A percentile compares a stretch with the other conserved stretches of the same genome.
These are phyloP conservation scores for Oropetium thomaeum DNA, from an alignment of 176 grass and related monocot genomes.

Conservation along the genomic window DNA sequence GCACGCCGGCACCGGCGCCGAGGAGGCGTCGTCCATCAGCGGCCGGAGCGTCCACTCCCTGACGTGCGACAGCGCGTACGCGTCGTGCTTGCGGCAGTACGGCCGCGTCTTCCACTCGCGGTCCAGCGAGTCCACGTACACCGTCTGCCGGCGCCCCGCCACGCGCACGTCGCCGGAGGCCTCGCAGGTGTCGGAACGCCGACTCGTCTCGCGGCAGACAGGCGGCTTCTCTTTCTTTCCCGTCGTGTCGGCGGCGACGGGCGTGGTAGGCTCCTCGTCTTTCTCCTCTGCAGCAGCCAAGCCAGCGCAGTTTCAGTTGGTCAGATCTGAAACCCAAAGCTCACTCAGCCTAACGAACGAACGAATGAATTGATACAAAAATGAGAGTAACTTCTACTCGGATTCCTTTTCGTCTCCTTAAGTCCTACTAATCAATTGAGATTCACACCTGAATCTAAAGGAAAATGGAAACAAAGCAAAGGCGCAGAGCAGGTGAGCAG, in stretches of 20 bases:
- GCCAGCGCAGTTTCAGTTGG: neutral
- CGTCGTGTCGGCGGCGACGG: neutral
- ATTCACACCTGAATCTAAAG: constrained; percentile 17
- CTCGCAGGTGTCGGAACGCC: constrained; percentile 58
- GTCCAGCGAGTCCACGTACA: constrained; percentile 32
- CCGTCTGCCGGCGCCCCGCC: constrained; percentile 18
- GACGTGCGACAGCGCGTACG: constrained; percentile 34
- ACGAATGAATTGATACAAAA: too few relatives aligned
- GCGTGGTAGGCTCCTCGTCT: neutral
- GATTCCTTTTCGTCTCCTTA: neutral
- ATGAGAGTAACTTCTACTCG: too few relatives aligned
- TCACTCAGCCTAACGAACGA: neutral
- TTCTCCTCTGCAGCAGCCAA: neutral
- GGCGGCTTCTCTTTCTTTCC: neutral
- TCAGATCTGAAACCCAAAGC: constrained; percentile 36
- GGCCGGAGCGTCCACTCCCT: constrained; percentile 57
- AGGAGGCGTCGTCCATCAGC: neutral
- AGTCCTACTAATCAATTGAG: neutral
- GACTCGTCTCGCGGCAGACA: constrained; percentile 55
- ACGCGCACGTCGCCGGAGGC: constrained; percentile 56
- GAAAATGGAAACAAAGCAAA: neutral
- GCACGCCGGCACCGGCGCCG: constrained; percentile 28
- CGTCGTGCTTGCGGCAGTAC: constrained; percentile 61
- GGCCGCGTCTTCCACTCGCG: constrained; percentile 48
- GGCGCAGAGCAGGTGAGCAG: constrained; percentile 14